Percentiles rank a stretch among this genome's conserved stretches.
Conservation (phyloP, 768 basidiomycete genomes). For the Lactarius vividus region DNA sequence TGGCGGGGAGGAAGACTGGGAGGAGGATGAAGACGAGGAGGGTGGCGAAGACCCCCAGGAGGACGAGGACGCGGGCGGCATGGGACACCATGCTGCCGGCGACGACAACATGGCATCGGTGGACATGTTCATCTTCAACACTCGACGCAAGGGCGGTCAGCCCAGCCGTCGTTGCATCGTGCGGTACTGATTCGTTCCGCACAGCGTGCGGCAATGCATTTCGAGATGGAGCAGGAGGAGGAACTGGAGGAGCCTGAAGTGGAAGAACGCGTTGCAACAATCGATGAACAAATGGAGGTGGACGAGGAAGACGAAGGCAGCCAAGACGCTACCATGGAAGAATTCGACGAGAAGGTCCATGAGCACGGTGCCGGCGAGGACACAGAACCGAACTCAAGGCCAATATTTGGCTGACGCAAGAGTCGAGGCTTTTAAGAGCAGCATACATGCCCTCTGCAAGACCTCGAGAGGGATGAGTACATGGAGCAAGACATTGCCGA, state of each 20-base stretch:
- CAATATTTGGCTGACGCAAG: constrained; percentile 35
- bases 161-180: constrained; percentile 56
- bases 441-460: constrained; percentile 35
- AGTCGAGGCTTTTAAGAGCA: constrained; percentile 35
- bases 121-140: too few relatives aligned
- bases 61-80: too few relatives aligned
- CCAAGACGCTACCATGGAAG: constrained; percentile 15
- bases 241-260: constrained; percentile 42
- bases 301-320: constrained; percentile 22
- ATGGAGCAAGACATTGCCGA: constrained; percentile 4
- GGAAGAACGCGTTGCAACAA: constrained; percentile 17
- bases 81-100: too few relatives aligned
- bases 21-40: too few relatives aligned
- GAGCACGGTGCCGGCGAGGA: constrained; percentile 30
- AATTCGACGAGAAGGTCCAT: constrained; percentile 13
- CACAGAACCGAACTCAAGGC: constrained; percentile 32
- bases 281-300: constrained; percentile 27
- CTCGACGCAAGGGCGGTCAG: too few relatives aligned
- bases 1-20: too few relatives aligned
- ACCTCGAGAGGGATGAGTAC: constrained; percentile 27
- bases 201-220: constrained; percentile 53
- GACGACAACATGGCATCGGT: too few relatives aligned
- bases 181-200: constrained; percentile 70
- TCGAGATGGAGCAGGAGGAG: constrained; percentile 51
- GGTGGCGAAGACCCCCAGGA: too few relatives aligned